Conservation (phyloP, 129 eudicot genomes). For the Sambucus nigra region DNA sequence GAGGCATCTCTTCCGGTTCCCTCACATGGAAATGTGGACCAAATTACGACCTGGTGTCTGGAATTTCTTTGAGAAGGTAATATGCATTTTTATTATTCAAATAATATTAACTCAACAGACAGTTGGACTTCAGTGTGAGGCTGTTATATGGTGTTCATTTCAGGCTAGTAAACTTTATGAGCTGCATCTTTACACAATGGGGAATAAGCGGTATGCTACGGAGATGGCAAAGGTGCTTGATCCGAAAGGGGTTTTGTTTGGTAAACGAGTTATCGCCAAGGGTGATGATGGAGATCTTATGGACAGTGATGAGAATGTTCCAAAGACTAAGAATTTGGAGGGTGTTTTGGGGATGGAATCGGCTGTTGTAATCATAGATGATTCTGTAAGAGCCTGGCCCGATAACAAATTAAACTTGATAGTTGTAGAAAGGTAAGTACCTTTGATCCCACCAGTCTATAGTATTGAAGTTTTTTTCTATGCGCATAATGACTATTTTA, state of each 20-base stretch:
- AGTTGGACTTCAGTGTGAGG: not conserved
- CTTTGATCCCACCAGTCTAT: too few relatives aligned
- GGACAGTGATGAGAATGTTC: too few relatives aligned
- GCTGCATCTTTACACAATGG: slow-evolving; percentile 97
- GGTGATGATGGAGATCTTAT: slow-evolving; percentile 84
- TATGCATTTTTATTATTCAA: not conserved
- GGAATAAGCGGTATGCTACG: slow-evolving; percentile 91
- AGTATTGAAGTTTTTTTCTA: too few relatives aligned
- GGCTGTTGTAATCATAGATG: slow-evolving; percentile 89
- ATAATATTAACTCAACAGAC: too few relatives aligned
- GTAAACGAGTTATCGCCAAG: slow-evolving; percentile 81
- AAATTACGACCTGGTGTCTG: slow-evolving; percentile 94
- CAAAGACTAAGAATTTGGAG: slow-evolving; percentile 88
- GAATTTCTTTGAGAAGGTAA: slow-evolving; percentile 95
- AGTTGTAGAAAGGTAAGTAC: slow-evolving; percentile 92
- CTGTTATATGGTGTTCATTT: not conserved
- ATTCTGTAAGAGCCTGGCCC: slow-evolving; percentile 96
- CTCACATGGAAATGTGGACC: slow-evolving; percentile 99
- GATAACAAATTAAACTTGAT: slow-evolving; percentile 87
- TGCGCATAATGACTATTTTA: not conserved
- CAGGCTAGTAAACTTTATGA: slow-evolving; percentile 93
- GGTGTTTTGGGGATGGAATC: slow-evolving; percentile 99
- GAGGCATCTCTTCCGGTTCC: slow-evolving; percentile 82
- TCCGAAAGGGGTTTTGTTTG: slow-evolving; percentile 80
- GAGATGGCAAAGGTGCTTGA: slow-evolving; percentile 99